These are phyloP conservation scores for Penicillium psychrosexuale DNA, from an alignment of 2,329 filamentous ascomycete species.

Conservation along the genomic window DNA sequence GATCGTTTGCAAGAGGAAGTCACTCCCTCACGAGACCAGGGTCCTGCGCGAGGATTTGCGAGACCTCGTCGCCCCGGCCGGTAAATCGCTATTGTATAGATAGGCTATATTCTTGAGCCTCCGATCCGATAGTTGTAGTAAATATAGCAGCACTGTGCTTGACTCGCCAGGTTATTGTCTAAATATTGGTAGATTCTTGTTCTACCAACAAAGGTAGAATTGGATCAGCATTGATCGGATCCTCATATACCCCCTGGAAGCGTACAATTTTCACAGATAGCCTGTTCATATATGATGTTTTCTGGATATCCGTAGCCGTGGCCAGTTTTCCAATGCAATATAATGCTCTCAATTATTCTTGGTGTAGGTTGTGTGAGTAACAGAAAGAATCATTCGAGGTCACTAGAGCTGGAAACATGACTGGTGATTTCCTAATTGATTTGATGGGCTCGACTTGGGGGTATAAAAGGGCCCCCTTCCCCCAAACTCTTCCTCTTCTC, in stretches of 20 bases:
- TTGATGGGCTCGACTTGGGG: neutral
- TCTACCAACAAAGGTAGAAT: neutral
- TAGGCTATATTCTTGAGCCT: neutral
- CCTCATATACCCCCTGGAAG: neutral
- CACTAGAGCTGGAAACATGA: neutral
- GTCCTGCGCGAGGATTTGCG: slow-evolving; percentile 54
- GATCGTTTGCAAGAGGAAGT: slow-evolving; percentile 55
- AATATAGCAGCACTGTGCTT: neutral
- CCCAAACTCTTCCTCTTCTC: too few relatives aligned
- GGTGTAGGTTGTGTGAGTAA: too few relatives aligned
- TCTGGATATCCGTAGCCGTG: neutral
- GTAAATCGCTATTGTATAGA: slow-evolving; percentile 26
- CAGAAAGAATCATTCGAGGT: neutral
- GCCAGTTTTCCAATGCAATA: neutral
- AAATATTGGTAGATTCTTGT: neutral
- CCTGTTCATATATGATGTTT: neutral
- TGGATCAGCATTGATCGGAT: neutral
- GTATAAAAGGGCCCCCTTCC: too few relatives aligned
- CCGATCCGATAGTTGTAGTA: neutral
- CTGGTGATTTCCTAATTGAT: neutral
- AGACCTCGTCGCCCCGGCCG: slow-evolving; percentile 62
- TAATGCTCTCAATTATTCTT: neutral
- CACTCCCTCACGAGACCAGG: slow-evolving; percentile 47
- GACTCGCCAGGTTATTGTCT: neutral
- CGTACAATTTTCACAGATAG: neutral